Evolutionary conservation across 2,329 filamentous ascomycete genomes (phyloP).

Genomic region (Exophiala viscosa): DNA sequence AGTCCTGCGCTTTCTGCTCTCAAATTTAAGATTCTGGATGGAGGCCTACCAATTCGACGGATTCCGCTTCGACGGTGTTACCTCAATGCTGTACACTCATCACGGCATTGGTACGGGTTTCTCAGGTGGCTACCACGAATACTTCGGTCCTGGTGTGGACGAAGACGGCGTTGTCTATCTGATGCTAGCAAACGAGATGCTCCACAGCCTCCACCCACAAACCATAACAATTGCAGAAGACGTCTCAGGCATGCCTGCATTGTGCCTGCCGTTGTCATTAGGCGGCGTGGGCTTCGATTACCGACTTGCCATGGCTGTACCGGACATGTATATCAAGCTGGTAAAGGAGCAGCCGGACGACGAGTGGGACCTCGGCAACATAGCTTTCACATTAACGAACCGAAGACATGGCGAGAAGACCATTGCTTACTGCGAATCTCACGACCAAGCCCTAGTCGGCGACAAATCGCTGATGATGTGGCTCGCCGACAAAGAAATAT

Average conservation of each 20-base stretch:
- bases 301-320: constrained; percentile 92
- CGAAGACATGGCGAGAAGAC: constrained; percentile 95
- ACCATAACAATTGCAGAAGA: constrained; percentile 93
- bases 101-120: constrained; percentile 99
- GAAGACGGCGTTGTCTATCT: constrained; percentile 93
- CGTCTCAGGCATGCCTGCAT: constrained; percentile 96
- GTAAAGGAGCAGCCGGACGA: constrained; percentile 88
- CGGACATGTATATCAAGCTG: constrained; percentile 99
- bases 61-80: constrained; percentile 96
- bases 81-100: constrained; percentile 94
- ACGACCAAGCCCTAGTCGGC: constrained; percentile 94
- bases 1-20: constrained; percentile 90
- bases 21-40: constrained; percentile 98
- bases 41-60: constrained; percentile 96
- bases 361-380: constrained; percentile 83
- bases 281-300: constrained; percentile 97
- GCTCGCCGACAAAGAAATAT: constrained; percentile 94
- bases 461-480: constrained; percentile 98
- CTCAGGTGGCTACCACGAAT: constrained; percentile 96
- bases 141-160: constrained; percentile 85
- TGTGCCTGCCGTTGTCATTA: constrained; percentile 78
- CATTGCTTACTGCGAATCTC: constrained; percentile 94
- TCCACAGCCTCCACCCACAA: constrained; percentile 84
- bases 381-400: constrained; percentile 86
- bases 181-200: constrained; percentile 93